Evolutionary conservation across 371 early-diverging fungal genomes (phyloP).

Genomic region (Catenaria anguillulae): DNA sequence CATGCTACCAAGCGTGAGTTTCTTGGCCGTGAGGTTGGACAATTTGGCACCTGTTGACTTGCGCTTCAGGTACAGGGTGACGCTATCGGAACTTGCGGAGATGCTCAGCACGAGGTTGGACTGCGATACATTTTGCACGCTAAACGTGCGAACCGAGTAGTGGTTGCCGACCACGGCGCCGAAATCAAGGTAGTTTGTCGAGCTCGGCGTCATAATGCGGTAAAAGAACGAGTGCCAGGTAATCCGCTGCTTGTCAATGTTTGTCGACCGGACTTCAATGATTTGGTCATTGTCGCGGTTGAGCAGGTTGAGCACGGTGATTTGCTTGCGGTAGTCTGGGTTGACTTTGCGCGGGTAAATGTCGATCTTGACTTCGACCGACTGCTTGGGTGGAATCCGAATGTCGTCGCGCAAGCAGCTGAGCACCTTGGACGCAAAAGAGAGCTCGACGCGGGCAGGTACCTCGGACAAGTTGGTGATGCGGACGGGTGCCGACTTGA

Average conservation of each 20-base stretch:
- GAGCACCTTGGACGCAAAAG: conserved; percentile 82
- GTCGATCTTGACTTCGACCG: conserved; percentile 74
- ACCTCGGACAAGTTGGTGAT: conserved; percentile 80
- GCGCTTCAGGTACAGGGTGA: conserved; percentile 34
- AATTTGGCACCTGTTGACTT: not conserved
- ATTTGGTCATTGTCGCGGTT: conserved; percentile 82
- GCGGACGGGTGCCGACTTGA: conserved; percentile 67
- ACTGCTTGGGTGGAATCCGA: conserved; percentile 62
- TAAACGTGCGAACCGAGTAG: conserved; percentile 59
- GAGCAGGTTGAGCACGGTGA: conserved; percentile 75
- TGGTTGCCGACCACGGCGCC: conserved; percentile 72
- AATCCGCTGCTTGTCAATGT: conserved; percentile 87
- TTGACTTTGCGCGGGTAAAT: conserved; percentile 96
- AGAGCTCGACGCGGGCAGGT: conserved; percentile 64
- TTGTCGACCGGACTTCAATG: conserved; percentile 78
- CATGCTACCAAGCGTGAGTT: not conserved
- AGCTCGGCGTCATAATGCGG: conserved; percentile 71
- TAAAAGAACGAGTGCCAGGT: conserved; percentile 94
- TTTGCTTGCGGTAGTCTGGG: conserved; percentile 90
- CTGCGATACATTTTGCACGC: conserved; percentile 66
- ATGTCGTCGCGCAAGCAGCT: conserved; percentile 66
- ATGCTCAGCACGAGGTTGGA: conserved; percentile 38
- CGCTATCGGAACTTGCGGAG: conserved; percentile 51
- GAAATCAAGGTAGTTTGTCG: conserved; percentile 87
- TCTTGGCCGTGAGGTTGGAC: not conserved